Evolutionary conservation across 2,329 filamentous ascomycete genomes (phyloP), one percentile per base, ranked within the genome.

Genomic region (Trichoderma endophyticum): DNA sequence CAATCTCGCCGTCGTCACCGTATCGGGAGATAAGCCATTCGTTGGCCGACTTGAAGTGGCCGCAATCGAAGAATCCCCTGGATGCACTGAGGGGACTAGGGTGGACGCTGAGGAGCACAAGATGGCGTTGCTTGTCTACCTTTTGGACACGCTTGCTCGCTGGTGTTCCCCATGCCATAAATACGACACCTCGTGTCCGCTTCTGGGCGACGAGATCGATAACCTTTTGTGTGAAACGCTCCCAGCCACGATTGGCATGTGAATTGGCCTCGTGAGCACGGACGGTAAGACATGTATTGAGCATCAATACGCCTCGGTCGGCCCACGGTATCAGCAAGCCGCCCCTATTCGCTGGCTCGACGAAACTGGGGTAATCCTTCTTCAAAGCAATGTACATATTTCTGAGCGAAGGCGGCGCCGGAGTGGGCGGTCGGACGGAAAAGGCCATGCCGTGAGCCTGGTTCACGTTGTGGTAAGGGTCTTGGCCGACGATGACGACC

Each of bases 401-500:
- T 77, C 90, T 89, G 18, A 99, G 90, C 1, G 94, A 97, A 0
- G 95, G 95, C 0, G 96, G 96, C 1, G 95, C 94, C 4, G 89
- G 89, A 0, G 94, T 97, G 0, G 96, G 96, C 3, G 95, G 91
- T 11, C 93, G 93, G 70, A 98, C 95, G 62, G 94, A 97, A 86
- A 99, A 99, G 80, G 93, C 95, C 72, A 99, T 90, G 57, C 96
- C 96, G 81, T 98, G 96, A 65, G 96, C 96, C 86, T 99, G 96
- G 82, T 97, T 97, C 80, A 90, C 82, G 81, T 97, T 97, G 85
- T 99, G 96, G 82, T 99, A 99, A 3, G 96, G 96, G 80, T 99
- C 96, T 84, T 99, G 96, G 75, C 96, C 96, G 70, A 98, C 83
- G 78, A 99, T 94, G 73, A 99, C 95, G 71, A 93, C 92, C 82